Evolutionary conservation across 106 monocot species (phyloP).

Genomic region (Dendrobium catenatum): DNA sequence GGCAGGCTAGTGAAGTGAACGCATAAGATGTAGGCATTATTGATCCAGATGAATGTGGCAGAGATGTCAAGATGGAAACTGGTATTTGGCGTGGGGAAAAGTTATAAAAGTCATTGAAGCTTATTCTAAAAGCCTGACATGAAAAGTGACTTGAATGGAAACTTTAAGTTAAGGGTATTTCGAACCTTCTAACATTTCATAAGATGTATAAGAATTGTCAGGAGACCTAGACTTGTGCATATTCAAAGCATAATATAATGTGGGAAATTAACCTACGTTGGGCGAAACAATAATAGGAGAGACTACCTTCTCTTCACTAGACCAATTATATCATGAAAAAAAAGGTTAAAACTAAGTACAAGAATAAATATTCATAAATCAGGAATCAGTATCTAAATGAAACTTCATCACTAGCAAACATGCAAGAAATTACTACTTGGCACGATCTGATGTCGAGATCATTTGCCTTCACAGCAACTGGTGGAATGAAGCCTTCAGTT

Average conservation of each 20-base stretch:
- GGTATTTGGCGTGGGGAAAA: background rate
- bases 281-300: background rate
- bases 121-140: background rate
- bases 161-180: background rate
- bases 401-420: background rate
- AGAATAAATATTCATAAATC: background rate
- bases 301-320: background rate
- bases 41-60: background rate
- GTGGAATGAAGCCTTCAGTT: constrained; percentile 22
- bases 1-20: background rate
- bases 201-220: background rate
- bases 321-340: background rate
- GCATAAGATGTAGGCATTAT: background rate
- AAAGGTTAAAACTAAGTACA: background rate
- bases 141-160: background rate
- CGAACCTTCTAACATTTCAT: background rate
- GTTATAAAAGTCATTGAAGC: background rate
- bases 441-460: constrained; percentile 19
- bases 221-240: background rate
- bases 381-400: background rate
- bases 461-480: constrained; percentile 21
- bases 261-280: background rate
- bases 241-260: background rate
- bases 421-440: constrained; percentile 17
- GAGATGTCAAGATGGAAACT: background rate